Evolutionary conservation across 768 basidiomycete genomes (phyloP).

Genomic region (Boletellus sp.): DNA sequence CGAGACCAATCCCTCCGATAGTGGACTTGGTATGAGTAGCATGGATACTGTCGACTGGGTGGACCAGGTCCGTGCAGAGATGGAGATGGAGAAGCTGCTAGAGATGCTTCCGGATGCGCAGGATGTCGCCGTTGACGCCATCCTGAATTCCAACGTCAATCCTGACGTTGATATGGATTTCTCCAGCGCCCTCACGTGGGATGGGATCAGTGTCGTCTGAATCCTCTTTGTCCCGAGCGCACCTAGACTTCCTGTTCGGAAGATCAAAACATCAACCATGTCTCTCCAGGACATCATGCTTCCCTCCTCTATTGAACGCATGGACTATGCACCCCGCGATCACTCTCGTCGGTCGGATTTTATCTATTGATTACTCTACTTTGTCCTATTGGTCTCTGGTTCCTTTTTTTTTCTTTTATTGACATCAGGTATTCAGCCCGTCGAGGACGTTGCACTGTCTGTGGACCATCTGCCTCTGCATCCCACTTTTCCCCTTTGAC

Average conservation of each 20-base stretch:
- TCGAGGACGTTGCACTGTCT: slow-evolving; percentile 1
- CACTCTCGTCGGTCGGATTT: slow-evolving; percentile 11
- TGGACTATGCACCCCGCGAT: slow-evolving; percentile 17
- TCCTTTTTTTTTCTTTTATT: slow-evolving; percentile 10
- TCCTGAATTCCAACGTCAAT: slow-evolving; percentile 15
- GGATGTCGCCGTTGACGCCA: slow-evolving; percentile 25
- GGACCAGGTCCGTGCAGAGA: slow-evolving; percentile 36
- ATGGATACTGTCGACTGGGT: slow-evolving; percentile 24
- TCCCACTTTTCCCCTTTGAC: neutral
- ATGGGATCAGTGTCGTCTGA: slow-evolving; percentile 28
- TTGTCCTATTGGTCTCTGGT: slow-evolving; percentile 20
- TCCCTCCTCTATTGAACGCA: slow-evolving; percentile 16
- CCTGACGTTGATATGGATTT: slow-evolving; percentile 28
- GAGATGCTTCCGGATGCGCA: slow-evolving; percentile 45
- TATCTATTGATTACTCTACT: slow-evolving; percentile 28
- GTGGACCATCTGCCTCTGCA: neutral
- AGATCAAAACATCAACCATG: slow-evolving; percentile 12
- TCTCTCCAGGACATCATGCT: slow-evolving; percentile 8
- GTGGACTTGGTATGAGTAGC: slow-evolving; percentile 17
- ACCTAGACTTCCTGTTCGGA: slow-evolving; percentile 9
- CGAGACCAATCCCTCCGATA: slow-evolving; percentile 4
- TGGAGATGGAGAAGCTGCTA: slow-evolving; percentile 60
- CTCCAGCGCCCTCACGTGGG: slow-evolving; percentile 26
- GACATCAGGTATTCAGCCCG: neutral
- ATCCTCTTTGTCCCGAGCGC: slow-evolving; percentile 1